A percentile compares a stretch with the other conserved stretches of the same genome.
These are phyloP conservation scores for Pleurotus sapidus DNA, from an alignment of 768 basidiomycete species.

Conservation along the genomic window DNA sequence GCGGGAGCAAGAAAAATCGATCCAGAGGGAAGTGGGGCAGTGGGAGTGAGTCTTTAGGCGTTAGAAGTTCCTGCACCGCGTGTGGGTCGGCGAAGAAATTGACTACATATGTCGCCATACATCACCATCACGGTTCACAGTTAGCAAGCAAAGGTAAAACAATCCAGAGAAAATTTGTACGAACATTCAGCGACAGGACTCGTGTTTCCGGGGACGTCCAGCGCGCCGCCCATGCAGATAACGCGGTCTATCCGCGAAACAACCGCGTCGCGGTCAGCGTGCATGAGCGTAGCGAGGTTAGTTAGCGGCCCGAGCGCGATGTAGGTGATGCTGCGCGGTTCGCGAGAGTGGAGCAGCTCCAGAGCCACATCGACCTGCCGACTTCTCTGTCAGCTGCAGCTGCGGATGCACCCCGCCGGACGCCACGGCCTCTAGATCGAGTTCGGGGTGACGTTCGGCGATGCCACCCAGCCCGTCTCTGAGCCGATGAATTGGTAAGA, in stretches of 20 bases:
- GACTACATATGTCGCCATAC: conserved; percentile 37
- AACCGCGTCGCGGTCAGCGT: conserved; percentile 49
- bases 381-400: conserved; percentile 40
- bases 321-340: conserved; percentile 61
- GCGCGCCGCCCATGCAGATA: conserved; percentile 89
- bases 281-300: conserved; percentile 69
- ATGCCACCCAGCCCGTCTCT: conserved; percentile 75
- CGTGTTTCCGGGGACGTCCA: conserved; percentile 90
- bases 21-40: conserved; percentile 54
- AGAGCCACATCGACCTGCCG: conserved; percentile 54
- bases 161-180: background rate
- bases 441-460: conserved; percentile 60
- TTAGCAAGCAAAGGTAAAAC: background rate
- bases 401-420: conserved; percentile 18
- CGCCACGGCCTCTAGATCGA: conserved; percentile 29
- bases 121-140: too few relatives aligned
- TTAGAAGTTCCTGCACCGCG: conserved; percentile 70
- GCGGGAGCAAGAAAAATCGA: conserved; percentile 66
- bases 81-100: conserved; percentile 88
- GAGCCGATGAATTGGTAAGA: conserved; percentile 5
- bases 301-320: conserved; percentile 77
- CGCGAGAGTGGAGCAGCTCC: conserved; percentile 49
- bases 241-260: conserved; percentile 65
- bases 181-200: conserved; percentile 80
- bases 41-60: conserved; percentile 26